Evolutionary conservation across 1,284 basidiomycete genomes (phyloP).

Genomic region (Cryptococcus hybrid): DNA sequence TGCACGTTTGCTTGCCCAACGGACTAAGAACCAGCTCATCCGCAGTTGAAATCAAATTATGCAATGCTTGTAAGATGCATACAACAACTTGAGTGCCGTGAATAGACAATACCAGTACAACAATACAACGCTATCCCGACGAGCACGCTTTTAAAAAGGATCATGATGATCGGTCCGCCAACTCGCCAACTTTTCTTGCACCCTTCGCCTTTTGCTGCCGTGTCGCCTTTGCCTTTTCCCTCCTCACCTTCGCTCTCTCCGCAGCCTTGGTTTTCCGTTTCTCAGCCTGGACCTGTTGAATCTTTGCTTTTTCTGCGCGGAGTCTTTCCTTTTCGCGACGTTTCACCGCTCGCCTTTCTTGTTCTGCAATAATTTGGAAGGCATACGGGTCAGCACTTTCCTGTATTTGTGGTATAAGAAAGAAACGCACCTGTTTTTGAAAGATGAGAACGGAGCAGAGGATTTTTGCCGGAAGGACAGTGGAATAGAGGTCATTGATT

Average conservation of each 20-base stretch:
- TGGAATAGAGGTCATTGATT: conserved; percentile 9
- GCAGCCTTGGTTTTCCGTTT: background rate
- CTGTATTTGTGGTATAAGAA: too few relatives aligned
- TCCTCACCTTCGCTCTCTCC: conserved; percentile 1
- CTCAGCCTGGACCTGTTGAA: background rate
- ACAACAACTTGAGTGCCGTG: too few relatives aligned
- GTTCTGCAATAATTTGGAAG: conserved; percentile 4
- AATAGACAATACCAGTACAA: too few relatives aligned
- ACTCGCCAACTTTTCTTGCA: background rate
- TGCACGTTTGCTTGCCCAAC: too few relatives aligned
- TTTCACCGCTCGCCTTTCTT: conserved; percentile 7
- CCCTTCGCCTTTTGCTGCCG: background rate
- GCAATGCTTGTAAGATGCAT: too few relatives aligned
- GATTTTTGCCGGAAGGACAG: conserved; percentile 8
- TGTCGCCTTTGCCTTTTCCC: background rate
- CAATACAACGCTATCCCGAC: too few relatives aligned
- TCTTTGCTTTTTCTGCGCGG: background rate
- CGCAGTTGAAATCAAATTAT: too few relatives aligned
- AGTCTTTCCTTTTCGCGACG: conserved; percentile 1
- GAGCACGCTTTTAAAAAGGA: background rate
- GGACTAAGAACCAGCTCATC: too few relatives aligned
- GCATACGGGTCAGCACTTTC: background rate
- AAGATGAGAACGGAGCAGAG: conserved; percentile 8
- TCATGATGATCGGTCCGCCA: background rate
- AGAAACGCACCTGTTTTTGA: conserved; percentile 12